Evolutionary conservation across 164 flowering plant genomes (phyloP).

Genomic region (Kalanchoe fedtschenkoi): DNA sequence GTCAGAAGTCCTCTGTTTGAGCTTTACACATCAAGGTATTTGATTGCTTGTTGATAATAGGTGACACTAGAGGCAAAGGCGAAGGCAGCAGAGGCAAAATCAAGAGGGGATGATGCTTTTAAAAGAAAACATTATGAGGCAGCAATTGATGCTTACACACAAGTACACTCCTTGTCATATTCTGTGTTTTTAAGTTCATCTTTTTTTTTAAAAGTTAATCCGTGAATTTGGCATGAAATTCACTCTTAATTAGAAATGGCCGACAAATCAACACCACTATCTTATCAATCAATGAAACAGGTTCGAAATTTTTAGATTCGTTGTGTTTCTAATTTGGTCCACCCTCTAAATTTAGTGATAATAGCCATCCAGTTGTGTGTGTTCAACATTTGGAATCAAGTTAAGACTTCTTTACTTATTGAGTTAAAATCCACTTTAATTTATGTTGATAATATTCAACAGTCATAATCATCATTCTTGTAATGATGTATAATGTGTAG

Average conservation of each 20-base stretch:
- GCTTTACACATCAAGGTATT: not conserved
- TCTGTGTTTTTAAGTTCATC: not conserved
- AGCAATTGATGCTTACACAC: constrained; percentile 92
- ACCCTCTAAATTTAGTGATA: no score
- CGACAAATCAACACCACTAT: no score
- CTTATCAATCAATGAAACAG: no score
- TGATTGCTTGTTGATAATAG: constrained; percentile 19
- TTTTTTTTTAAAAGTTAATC: not conserved
- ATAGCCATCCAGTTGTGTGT: no score
- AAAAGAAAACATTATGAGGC: constrained; percentile 42
- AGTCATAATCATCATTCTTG: no score
- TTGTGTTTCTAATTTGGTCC: no score
- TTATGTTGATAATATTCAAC: no score
- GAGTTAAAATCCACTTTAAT: no score
- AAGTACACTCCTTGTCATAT: constrained; percentile 27
- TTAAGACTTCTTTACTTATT: no score
- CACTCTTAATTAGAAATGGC: not conserved
- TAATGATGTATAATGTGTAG: no score
- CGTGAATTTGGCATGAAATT: not conserved
- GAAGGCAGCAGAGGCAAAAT: constrained; percentile 84
- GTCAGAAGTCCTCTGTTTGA: not conserved
- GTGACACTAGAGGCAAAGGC: constrained; percentile 69
- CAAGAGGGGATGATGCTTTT: constrained; percentile 85
- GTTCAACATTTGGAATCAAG: no score
- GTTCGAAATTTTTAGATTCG: no score